Percentiles rank a stretch among this genome's conserved stretches.
These are phyloP conservation scores for Solanum medicagineum DNA, from an alignment of 257 asterid species.

Conservation along the genomic window DNA sequence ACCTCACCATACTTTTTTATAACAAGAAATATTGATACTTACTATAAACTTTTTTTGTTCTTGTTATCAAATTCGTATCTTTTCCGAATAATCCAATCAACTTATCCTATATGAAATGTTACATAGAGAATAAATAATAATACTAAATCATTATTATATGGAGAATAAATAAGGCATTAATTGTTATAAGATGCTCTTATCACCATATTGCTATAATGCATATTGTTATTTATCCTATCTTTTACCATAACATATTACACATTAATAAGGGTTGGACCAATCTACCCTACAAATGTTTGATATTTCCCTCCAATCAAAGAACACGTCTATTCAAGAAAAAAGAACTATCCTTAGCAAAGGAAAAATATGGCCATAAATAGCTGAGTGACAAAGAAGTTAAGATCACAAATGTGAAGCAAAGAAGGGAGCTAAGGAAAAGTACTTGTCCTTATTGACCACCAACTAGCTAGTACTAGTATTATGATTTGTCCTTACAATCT, in stretches of 20 bases:
- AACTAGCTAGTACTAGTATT: background rate
- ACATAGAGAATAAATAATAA: background rate
- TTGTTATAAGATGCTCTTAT: background rate
- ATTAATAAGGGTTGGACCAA: background rate
- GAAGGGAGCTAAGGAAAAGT: background rate
- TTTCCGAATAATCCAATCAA: background rate
- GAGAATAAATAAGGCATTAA: background rate
- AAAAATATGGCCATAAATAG: background rate
- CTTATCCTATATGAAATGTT: background rate
- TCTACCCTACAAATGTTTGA: background rate
- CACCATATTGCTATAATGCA: background rate
- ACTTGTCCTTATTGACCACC: background rate
- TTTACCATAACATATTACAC: background rate
- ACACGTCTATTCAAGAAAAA: background rate
- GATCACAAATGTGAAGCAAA: background rate
- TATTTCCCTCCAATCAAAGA: background rate
- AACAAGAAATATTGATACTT: background rate
- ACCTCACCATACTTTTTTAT: background rate
- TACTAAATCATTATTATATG: background rate
- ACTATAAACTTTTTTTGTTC: background rate
- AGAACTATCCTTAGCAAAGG: background rate
- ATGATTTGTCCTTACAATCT: constrained; percentile 16
- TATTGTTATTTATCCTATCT: background rate
- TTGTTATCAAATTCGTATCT: background rate
- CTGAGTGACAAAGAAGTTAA: background rate